phyloP scores from a whole-genome alignment of 163 green algal species.

The Picocystis sp. region DNA sequence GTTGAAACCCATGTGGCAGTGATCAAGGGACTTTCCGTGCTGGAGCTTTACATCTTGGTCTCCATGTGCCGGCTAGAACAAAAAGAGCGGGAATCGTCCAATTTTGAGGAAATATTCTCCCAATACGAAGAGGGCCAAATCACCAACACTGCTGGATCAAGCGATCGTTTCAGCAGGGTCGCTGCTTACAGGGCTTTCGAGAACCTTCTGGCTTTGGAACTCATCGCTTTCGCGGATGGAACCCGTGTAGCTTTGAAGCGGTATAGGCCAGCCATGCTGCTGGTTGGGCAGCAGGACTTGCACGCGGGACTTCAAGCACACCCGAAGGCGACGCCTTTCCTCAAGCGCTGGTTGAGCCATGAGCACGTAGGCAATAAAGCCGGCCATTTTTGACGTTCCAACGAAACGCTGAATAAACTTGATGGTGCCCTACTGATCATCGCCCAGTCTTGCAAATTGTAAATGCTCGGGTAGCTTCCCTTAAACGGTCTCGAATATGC shows the following conservation, averaged over 20 bases:
- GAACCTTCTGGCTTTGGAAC: conserved; percentile 23
- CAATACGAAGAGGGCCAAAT: conserved; percentile 34
- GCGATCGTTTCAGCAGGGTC: conserved; percentile 20
- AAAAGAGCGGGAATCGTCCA: conserved; percentile 26
- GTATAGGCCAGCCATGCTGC: conserved; percentile 18
- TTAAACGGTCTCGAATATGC: too few species aligned
- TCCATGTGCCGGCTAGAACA: conserved; percentile 34
- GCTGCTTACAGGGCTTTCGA: conserved; percentile 41
- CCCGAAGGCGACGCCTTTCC: not conserved
- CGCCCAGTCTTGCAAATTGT: too few species aligned
- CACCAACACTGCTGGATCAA: conserved; percentile 19
- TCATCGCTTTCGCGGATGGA: conserved; percentile 27
- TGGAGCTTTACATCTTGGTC: conserved; percentile 57
- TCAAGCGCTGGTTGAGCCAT: too few species aligned
- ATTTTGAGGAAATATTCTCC: conserved; percentile 41
- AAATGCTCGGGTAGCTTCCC: too few species aligned
- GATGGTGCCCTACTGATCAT: too few species aligned
- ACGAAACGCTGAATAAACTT: too few species aligned
- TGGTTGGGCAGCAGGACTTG: conserved; percentile 28
- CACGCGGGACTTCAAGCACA: conserved; percentile 29
- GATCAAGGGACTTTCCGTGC: conserved; percentile 30
- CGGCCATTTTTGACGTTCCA: too few species aligned
- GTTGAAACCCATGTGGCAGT: conserved; percentile 14
- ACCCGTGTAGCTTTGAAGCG: conserved; percentile 12
- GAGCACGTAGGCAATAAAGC: too few species aligned